Evolutionary conservation across 768 basidiomycete species (phyloP), one percentile per base, ranked within the genome.

Genomic region (Podaxis rugospora): DNA sequence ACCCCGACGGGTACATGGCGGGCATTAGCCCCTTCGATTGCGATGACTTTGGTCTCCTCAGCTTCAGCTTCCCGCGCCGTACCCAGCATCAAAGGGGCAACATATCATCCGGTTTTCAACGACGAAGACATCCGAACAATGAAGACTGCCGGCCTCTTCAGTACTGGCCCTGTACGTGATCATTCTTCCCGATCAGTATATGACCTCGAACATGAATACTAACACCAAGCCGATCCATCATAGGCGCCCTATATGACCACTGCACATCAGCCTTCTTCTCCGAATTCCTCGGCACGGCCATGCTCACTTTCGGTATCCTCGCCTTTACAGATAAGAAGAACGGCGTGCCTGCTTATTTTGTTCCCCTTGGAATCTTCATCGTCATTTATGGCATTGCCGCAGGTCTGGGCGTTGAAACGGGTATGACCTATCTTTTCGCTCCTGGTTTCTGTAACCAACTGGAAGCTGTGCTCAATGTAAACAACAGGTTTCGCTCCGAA

Each of bases 381-480:
- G 73, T 88, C 3, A 37, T 60, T 7, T 55, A n/a, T 14, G 88
- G 83, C 6, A 80, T 89, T 53, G 83, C 81, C 23, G 69, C 78
- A 0, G 74, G 76, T n/a, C 75, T 90, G 50, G 88, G 88, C 3
- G 81, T 86, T 79, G 77, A 90, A 68, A 90, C 89, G 0, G 72
- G 75, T 75, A 61, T n/a, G 65, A 28, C 27, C 61, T 32, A 1
- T 35, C 6, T 32, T 23, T 44, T 23, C 47, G 3, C 47, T 49
- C 23, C 25, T 49, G 47, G 9, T 14, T 13, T 13, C 5, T 27
- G 23, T 49, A 11, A n/a, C 18, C 4, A 11, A n/a, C 18, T 11
- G 47, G 25, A 18, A 0, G 11, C 10, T 6, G 11, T 49, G 23
- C 11, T 49, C 11, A 37, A n/a, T 14, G 32, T 14, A 36, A 25